Base-by-base conservation (phyloP, 2,329 filamentous ascomycete genomes). In the Colletotrichum sp. region DNA sequence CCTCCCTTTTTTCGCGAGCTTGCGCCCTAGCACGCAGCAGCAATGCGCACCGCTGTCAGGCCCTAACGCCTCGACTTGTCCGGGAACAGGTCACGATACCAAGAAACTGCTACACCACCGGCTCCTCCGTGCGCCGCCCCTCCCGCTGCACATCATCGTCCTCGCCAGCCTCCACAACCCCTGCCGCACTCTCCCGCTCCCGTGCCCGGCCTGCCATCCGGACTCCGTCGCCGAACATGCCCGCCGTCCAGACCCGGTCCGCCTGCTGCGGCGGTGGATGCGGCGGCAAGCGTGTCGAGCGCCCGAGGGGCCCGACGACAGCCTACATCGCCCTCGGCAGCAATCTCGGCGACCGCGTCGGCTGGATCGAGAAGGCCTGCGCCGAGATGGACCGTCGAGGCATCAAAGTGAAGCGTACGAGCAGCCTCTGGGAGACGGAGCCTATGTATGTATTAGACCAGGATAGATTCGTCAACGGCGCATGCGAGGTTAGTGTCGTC, bases 391-490 rank as follows among this genome's bases (percentile, higher is more conserved):
- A 95, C 78, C 87, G 89, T 60, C 89, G 91, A 26, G 93, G 92
- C 39, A 95, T 99, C 82, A 91, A 86, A 69, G 90, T 99, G 52
- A 90, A 92, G 81, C 90, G 93, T 80, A 98, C 96, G 0, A 99
- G 96, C 84, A 94, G 93, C 77, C 88, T 99, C 5, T 99, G 97
- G 91, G 96, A 99, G 87, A 99, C 96, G 5, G 93, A 95, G 80
- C 95, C 97, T 26, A 99, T 99, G 97, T 99, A 99, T 85, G 94
- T 98, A 78, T 87, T 94, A 78, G 94, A 98, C 78, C 97, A 99
- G 84, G 93, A 93, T 78, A 91, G 92, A 34, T 99, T 99, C 82
- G 87, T 98, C 64, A 99, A 99, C 83, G 97, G 96, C 24, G 96
- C 93, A 73, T 98, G 95, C 84, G 95, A 98, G 92, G 96, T 98